Base-by-base conservation (phyloP, 495 filamentous ascomycete genomes). In the Elaphomyces granulatus region DNA sequence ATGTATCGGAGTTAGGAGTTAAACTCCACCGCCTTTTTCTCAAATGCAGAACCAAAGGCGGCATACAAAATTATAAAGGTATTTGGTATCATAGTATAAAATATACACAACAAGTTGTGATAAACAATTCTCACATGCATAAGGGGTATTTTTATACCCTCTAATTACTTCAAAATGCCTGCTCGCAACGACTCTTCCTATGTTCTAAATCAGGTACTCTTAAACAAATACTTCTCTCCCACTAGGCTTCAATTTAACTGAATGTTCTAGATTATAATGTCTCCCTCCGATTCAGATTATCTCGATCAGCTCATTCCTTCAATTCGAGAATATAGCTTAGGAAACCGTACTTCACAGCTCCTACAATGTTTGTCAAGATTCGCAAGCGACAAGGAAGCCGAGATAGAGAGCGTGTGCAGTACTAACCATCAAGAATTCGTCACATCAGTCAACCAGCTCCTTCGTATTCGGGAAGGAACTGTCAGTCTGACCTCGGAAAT, bases 341-440 rank as follows among this genome's bases (percentile, higher is more conserved):
- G 80, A n/a, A 75, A 78, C 38, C 75, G 81, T 35, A 78, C 81
- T 4, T 65, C 69, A 15, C 72, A 78, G 38, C 78, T 99, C 33
- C 66, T 86, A 37, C 80, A 86, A 42, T 77, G 78, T 38, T 64
- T 99, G 23, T 72, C 77, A 10, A 74, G 77, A 36, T 87, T 94
- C 59, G 81, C 87, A 20, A 74, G 76, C 40, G 81, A 92, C 36
- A 80, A 87, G 38, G 92, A 99, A 53, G 56, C 70, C 2, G 86
- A 96, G 48, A 96, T 99, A 42, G 92, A 99, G 61, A 73, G 75
- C 9, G 90, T 99, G 45, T 94, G 90, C 55, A 81, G 88, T 52
- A 83, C 78, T 21, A 94, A 95, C 50, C 90, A 95, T 54, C 88
- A 96, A 51, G 90, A 94, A 42, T 99, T 99, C 52, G 78, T 96